Conservation (phyloP, 306 rosid genomes). For the Nissolia schottii region DNA sequence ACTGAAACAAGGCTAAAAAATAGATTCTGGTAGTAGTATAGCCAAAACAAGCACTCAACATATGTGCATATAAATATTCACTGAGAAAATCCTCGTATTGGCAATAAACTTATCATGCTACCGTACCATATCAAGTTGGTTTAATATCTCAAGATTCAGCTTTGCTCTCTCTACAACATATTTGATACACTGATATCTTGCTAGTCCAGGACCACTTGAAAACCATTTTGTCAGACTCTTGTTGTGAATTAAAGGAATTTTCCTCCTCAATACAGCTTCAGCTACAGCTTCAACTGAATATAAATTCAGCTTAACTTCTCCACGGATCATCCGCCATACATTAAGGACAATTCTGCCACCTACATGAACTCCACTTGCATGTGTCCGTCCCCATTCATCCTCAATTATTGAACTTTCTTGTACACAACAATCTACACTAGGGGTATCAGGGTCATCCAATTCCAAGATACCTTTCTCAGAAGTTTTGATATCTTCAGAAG, state of each 20-base stretch:
- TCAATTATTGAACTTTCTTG: slow-evolving; percentile 63
- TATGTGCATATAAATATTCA: neutral
- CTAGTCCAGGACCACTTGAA: slow-evolving; percentile 75
- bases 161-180: slow-evolving; percentile 57
- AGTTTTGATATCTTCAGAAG: slow-evolving; percentile 38
- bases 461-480: slow-evolving; percentile 41
- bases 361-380: slow-evolving; percentile 91
- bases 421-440: slow-evolving; percentile 39
- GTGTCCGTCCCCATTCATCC: slow-evolving; percentile 99
- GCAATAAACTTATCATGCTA: slow-evolving; percentile 12
- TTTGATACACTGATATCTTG: slow-evolving; percentile 75
- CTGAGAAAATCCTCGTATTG: neutral
- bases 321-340: slow-evolving; percentile 84
- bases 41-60: neutral
- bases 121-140: slow-evolving; percentile 81
- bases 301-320: slow-evolving; percentile 83
- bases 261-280: slow-evolving; percentile 81
- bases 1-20: slow-evolving; percentile 11
- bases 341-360: slow-evolving; percentile 95
- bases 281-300: slow-evolving; percentile 86
- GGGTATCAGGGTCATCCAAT: slow-evolving; percentile 39
- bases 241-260: slow-evolving; percentile 54
- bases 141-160: slow-evolving; percentile 79
- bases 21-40: neutral
- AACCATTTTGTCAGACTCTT: slow-evolving; percentile 76